Evolutionary conservation across 331 rosid species (phyloP).

Genomic region (Quercus phellos): DNA sequence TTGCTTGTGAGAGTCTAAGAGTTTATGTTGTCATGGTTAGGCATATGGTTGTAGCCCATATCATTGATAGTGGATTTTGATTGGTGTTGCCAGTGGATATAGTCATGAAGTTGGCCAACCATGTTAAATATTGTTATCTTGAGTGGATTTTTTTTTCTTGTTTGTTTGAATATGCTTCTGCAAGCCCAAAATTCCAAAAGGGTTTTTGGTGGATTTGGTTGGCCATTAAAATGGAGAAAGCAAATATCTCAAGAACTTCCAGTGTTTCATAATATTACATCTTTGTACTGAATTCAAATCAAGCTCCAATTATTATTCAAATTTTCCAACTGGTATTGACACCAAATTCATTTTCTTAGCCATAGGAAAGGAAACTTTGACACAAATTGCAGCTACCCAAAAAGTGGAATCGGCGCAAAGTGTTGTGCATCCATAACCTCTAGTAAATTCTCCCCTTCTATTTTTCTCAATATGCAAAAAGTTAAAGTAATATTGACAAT

Average conservation of each 20-base stretch:
- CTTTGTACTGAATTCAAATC: neutral
- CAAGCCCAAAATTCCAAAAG: too few species aligned
- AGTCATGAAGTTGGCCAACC: too few species aligned
- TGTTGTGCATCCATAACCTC: neutral
- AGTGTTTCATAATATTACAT: neutral
- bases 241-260: neutral
- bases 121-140: too few species aligned
- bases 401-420: neutral
- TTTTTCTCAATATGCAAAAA: neutral
- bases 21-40: too few species aligned
- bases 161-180: too few species aligned
- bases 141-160: too few species aligned
- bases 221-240: neutral
- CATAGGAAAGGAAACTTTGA: neutral
- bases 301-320: neutral
- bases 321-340: neutral
- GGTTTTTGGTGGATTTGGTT: neutral
- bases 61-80: too few species aligned
- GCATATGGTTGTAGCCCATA: too few species aligned
- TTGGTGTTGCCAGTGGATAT: too few species aligned
- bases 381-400: neutral
- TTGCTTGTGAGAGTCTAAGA: too few species aligned
- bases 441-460: neutral
- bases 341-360: neutral
- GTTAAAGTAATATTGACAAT: neutral